Evolutionary conservation across 192 early-diverging fungal species (phyloP), one percentile per base, ranked within the genome.

Genomic region (Umbelopsis sp.): DNA sequence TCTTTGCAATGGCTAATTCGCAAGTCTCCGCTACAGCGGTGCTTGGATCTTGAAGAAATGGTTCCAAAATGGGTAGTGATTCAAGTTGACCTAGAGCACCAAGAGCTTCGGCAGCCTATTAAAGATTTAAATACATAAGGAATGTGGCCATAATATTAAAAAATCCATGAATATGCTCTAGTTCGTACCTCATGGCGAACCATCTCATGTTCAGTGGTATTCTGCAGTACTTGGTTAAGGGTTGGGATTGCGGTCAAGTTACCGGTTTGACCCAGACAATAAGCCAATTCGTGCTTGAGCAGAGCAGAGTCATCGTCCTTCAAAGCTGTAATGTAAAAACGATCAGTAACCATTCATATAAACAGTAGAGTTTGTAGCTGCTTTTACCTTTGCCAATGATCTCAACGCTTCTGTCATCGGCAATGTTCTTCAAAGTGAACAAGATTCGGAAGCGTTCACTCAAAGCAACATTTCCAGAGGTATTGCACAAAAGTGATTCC

Each of bases 211-310:
- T 96, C 87, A 20, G 78, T 72, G 65, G 74, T 78, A 49, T 88
- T 75, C n/a, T 80, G 84, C 71, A 99, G 82, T 11, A 96, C 92
- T 26, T 72, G 68, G 45, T 78, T 72, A 6, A 99, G 84, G 20
- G 86, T 80, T 0, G 84, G 83, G 47, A 95, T 90, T 16, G 97
- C 96, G 12, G 84, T 77, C 21, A 83, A 82, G 76, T 94, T 94
- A 74, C 90, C 87, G 89, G 96, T 98, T 83, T 99, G 97, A 70
- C 97, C 97, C 45, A 99, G 79, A 62, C 94, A 94, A 84, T 98
- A 99, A 56, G 96, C 95, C 45, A 99, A 81, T 80, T 99, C 97
- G 75, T 99, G 97, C 80, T 96, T 93, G 68, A 99, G 86, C 29
- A 99, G 83, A 43, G 90, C 92, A 45, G 96, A 97, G 36, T 92